Evolutionary conservation across 2,329 filamentous ascomycete genomes (phyloP), one percentile per base, ranked within the genome.

Genomic region (Phyllosticta citrichinensis): DNA sequence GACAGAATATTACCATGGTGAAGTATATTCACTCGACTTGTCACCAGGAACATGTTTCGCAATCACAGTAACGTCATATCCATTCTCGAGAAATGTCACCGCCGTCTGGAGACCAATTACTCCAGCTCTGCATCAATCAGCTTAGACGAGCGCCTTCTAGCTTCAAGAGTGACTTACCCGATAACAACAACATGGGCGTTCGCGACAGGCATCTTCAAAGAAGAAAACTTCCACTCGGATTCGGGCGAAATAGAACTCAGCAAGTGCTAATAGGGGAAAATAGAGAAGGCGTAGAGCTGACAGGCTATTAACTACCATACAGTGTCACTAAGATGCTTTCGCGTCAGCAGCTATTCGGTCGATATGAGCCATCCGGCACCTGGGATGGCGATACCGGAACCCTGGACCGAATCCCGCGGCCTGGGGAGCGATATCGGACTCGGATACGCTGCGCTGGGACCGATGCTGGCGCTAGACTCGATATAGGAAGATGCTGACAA

Each of bases 71-170:
- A 79, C 74, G 14, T 65, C 63, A 62, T 76, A 75, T 2, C 73
- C 73, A 19, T 69, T 69, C 63, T 76, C 71, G 6, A 75, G 71
- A 5, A 80, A 69, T 27, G 70, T 69, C n/a, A 78, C 64, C 3
- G 78, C 73, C 14, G 74, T 76, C 63, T 79, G 77, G 2, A 80
- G 73, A 19, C 76, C 78, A 11, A 75, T 76, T 4, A 80, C 73
- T 1, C 79, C 78, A 5, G 77, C 78, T n/a, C 78, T 74, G 33
- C 25, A 12, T n/a, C 12, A 24, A 22, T 57, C 30, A 57, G 35
- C 59, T 1, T 14, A 1, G 20, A 5, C 1, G 14, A 40, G 35
- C 14, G 8, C 14, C 2, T 14, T 11, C 10, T 2, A 20, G 47
- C 22, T 27, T 10, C 9, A 6, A 19, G 19, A 12, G 20, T 2